Evolutionary conservation across 495 filamentous ascomycete species (phyloP).

Genomic region (Penicillium waksmanii): DNA sequence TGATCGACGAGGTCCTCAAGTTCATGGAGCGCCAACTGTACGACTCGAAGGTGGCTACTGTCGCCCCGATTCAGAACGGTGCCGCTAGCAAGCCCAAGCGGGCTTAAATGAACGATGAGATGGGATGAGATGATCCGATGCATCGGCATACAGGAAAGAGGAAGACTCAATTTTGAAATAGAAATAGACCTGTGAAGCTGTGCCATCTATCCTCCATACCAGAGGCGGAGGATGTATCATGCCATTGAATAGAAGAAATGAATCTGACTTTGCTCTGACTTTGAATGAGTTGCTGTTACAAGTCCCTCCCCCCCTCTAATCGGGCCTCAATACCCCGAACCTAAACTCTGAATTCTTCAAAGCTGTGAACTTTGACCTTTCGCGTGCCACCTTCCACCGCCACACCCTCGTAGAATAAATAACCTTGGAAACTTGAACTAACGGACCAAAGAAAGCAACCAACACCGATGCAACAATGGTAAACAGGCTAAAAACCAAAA

Average conservation of each 20-base stretch:
- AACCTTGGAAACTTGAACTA: too few species aligned
- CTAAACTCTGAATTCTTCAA: too few species aligned
- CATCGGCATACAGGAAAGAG: slow-evolving; percentile 9
- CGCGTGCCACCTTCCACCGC: too few species aligned
- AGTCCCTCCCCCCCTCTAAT: too few species aligned
- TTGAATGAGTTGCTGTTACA: neutral
- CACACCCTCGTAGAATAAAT: too few species aligned
- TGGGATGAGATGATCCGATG: slow-evolving; percentile 25
- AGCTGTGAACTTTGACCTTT: too few species aligned
- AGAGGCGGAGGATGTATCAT: neutral
- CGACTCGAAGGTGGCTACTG: slow-evolving; percentile 27
- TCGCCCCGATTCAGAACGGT: slow-evolving; percentile 36
- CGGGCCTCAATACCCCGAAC: too few species aligned
- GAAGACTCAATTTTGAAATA: slow-evolving; percentile 12
- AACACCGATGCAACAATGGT: too few species aligned
- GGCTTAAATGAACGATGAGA: slow-evolving; percentile 29
- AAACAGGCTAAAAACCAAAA: too few species aligned
- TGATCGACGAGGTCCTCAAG: slow-evolving; percentile 92
- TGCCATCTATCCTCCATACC: neutral
- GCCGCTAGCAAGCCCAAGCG: slow-evolving; percentile 43
- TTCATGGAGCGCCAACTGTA: slow-evolving; percentile 71
- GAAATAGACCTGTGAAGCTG: slow-evolving; percentile 13
- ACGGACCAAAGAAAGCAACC: too few species aligned
- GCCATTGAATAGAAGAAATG: neutral
- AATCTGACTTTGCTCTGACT: neutral